Evolutionary conservation across 257 asterid genomes (phyloP).

Genomic region (Lithospermum erythrorhizon): DNA sequence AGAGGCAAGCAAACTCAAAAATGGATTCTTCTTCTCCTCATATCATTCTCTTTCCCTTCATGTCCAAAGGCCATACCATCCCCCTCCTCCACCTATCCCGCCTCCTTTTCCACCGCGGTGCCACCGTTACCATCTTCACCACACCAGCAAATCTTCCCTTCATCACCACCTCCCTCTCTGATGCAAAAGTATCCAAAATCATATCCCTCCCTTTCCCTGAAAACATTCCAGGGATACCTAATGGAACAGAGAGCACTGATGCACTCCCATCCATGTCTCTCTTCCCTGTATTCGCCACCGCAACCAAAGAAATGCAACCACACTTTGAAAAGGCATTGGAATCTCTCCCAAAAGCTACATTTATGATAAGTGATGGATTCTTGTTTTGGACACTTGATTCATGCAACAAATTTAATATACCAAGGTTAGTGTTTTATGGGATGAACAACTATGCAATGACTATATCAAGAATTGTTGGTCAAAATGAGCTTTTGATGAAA

Average conservation of each 20-base stretch:
- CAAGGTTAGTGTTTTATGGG: slow-evolving; percentile 38
- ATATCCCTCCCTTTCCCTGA: slow-evolving; percentile 45
- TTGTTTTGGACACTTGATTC: slow-evolving; percentile 53
- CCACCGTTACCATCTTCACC: slow-evolving; percentile 49
- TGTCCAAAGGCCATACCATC: slow-evolving; percentile 80
- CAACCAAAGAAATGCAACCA: slow-evolving; percentile 35
- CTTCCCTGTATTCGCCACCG: slow-evolving; percentile 27
- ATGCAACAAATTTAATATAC: slow-evolving; percentile 33
- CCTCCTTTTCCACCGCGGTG: slow-evolving; percentile 30
- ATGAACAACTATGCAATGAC: slow-evolving; percentile 24
- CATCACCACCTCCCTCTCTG: slow-evolving; percentile 27
- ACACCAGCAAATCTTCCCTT: slow-evolving; percentile 47
- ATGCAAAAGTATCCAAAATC: not conserved
- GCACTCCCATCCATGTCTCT: slow-evolving; percentile 50
- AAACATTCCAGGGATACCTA: slow-evolving; percentile 16
- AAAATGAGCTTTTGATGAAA: slow-evolving; percentile 10
- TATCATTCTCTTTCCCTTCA: slow-evolving; percentile 55
- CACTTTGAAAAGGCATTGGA: slow-evolving; percentile 35
- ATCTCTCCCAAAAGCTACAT: slow-evolving; percentile 6
- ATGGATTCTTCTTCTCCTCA: slow-evolving; percentile 30
- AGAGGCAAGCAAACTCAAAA: not conserved
- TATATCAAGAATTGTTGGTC: not conserved
- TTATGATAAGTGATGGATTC: slow-evolving; percentile 59
- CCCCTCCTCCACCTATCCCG: slow-evolving; percentile 54
- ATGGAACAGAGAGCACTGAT: slow-evolving; percentile 46